Conservation (phyloP, 306 rosid species). For the Rubus idaeus region DNA sequence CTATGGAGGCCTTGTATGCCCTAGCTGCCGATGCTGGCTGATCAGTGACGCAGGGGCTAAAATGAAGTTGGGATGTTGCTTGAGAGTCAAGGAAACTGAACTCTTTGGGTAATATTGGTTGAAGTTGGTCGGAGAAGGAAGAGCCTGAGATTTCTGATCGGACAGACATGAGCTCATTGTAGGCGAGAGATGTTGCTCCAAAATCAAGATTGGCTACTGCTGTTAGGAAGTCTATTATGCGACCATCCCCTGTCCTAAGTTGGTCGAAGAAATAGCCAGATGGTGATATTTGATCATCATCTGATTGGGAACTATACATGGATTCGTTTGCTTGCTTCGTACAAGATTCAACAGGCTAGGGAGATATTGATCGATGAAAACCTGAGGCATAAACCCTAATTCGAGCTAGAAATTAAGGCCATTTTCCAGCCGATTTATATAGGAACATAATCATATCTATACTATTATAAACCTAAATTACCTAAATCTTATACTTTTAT, state of each 20-base stretch:
- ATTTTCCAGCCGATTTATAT: neutral
- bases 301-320: neutral
- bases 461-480: neutral
- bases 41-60: too few relatives aligned
- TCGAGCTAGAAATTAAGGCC: neutral
- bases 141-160: neutral
- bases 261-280: neutral
- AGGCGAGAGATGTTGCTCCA: neutral
- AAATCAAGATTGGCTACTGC: neutral
- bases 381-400: neutral
- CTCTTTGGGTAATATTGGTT: neutral
- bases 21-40: too few relatives aligned
- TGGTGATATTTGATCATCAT: neutral
- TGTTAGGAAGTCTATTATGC: neutral
- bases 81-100: neutral
- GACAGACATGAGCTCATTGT: neutral
- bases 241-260: neutral
- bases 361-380: too few relatives aligned
- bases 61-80: neutral
- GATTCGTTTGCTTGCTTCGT: neutral
- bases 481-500: neutral
- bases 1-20: too few relatives aligned
- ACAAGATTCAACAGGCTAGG: too few relatives aligned
- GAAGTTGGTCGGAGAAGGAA: neutral
- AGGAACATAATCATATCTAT: neutral